These are phyloP conservation scores for Gynostemma pentaphyllum DNA, from an alignment of 306 rosid species.

Conservation along the genomic window DNA sequence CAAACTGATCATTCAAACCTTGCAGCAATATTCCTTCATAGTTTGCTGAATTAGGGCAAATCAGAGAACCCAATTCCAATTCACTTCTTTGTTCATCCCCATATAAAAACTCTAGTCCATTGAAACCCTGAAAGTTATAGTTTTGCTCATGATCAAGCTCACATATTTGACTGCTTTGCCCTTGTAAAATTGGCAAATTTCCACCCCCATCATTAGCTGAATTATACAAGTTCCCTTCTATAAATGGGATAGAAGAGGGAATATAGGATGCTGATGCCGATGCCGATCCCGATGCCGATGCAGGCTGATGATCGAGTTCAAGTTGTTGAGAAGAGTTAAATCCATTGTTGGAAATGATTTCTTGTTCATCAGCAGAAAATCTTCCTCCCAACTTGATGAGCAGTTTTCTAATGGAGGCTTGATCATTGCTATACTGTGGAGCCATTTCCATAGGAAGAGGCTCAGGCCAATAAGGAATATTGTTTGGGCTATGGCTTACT, in stretches of 20 bases:
- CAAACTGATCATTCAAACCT: slow-evolving; percentile 11
- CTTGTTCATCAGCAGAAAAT: slow-evolving; percentile 18
- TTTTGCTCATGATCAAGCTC: slow-evolving; percentile 6
- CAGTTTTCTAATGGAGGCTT: slow-evolving; percentile 27
- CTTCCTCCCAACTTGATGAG: slow-evolving; percentile 39
- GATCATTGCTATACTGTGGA: slow-evolving; percentile 26
- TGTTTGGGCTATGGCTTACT: neutral
- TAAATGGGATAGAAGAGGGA: too few species aligned
- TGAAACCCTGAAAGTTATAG: neutral
- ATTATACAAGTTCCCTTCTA: neutral
- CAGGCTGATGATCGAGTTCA: neutral
- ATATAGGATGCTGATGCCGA: too few species aligned
- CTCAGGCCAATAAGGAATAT: slow-evolving; percentile 6
- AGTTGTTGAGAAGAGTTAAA: neutral
- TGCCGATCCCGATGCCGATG: too few species aligned
- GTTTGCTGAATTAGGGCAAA: slow-evolving; percentile 21
- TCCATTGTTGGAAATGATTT: slow-evolving; percentile 2
- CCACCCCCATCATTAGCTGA: neutral
- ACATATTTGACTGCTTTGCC: slow-evolving; percentile 3
- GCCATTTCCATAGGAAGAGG: neutral
- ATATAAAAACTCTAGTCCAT: neutral
- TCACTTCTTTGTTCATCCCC: too few species aligned
- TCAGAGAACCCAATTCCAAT: slow-evolving; percentile 13
- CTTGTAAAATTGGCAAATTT: neutral
- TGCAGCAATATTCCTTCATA: slow-evolving; percentile 15